These are phyloP conservation scores for Haplosporangium sp. DNA, from an alignment of 371 early-diverging fungal species.

Conservation along the genomic window DNA sequence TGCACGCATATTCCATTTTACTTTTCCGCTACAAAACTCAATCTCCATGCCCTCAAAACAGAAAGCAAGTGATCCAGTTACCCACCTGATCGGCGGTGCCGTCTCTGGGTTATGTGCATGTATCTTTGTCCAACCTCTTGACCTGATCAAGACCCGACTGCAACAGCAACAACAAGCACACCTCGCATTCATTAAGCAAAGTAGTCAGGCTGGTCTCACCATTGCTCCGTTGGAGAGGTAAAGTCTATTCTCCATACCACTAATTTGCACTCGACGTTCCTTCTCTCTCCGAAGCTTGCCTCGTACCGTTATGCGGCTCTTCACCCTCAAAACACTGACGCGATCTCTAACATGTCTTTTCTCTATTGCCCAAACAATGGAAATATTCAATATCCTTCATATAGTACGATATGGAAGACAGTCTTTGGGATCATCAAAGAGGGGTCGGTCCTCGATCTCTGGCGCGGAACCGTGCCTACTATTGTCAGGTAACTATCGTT, in stretches of 20 bases:
- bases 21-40: background rate
- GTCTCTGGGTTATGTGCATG: conserved; percentile 86
- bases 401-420: conserved; percentile 68
- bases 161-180: conserved; percentile 76
- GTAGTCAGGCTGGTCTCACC: conserved; percentile 43
- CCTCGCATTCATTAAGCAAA: conserved; percentile 62
- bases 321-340: too few relatives aligned
- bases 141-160: conserved; percentile 88
- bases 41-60: conserved; percentile 44
- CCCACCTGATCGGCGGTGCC: conserved; percentile 84
- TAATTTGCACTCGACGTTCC: background rate
- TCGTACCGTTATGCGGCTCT: too few relatives aligned
- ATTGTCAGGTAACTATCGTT: conserved; percentile 71
- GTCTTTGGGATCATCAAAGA: conserved; percentile 66
- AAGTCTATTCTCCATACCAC: background rate
- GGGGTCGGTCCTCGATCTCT: conserved; percentile 82
- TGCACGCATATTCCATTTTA: background rate
- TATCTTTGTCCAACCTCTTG: conserved; percentile 90
- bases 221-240: conserved; percentile 55
- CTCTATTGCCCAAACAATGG: too few relatives aligned
- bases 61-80: conserved; percentile 57
- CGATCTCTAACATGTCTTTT: too few relatives aligned
- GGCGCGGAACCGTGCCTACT: conserved; percentile 92
- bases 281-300: background rate
- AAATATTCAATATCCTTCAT: background rate